Evolutionary conservation across 2,329 filamentous ascomycete genomes (phyloP).

Genomic region (Colletotrichum australisinense): DNA sequence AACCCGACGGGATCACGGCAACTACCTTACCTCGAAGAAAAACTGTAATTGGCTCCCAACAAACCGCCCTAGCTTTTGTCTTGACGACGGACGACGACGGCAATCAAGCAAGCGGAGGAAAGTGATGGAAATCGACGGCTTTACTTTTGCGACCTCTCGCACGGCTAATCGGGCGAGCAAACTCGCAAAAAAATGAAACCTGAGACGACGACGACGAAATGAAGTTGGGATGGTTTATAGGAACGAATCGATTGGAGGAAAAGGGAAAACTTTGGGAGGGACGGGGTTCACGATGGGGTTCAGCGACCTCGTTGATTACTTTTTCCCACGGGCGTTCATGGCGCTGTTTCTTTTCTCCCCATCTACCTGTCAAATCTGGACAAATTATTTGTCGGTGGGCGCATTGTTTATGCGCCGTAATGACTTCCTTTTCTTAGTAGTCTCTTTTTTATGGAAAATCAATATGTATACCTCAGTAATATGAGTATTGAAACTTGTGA

Average conservation of each 20-base stretch:
- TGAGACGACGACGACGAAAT: constrained; percentile 5
- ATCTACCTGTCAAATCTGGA: neutral
- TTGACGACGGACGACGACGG: too few relatives aligned
- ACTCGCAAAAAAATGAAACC: neutral
- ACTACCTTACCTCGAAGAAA: neutral
- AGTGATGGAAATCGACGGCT: neutral
- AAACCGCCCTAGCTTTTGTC: too few relatives aligned
- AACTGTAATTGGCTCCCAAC: neutral
- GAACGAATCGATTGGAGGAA: constrained; percentile 2
- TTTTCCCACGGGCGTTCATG: constrained; percentile 19
- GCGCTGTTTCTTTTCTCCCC: neutral
- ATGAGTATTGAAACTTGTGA: neutral
- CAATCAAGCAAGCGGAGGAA: too few relatives aligned
- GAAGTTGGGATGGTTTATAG: constrained; percentile 19
- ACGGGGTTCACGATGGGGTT: constrained; percentile 21
- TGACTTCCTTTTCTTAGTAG: neutral
- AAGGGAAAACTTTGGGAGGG: neutral
- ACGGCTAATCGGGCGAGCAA: neutral
- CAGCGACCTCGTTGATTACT: neutral
- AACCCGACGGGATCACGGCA: neutral
- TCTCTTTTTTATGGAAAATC: neutral
- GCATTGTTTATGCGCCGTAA: constrained; percentile 6
- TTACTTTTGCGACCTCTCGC: neutral
- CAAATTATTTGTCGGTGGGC: neutral
- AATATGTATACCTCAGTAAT: neutral